A percentile compares a stretch with the other conserved stretches of the same genome.
Conservation (phyloP, 495 filamentous ascomycete species). For the Articulospora tetracladia region DNA sequence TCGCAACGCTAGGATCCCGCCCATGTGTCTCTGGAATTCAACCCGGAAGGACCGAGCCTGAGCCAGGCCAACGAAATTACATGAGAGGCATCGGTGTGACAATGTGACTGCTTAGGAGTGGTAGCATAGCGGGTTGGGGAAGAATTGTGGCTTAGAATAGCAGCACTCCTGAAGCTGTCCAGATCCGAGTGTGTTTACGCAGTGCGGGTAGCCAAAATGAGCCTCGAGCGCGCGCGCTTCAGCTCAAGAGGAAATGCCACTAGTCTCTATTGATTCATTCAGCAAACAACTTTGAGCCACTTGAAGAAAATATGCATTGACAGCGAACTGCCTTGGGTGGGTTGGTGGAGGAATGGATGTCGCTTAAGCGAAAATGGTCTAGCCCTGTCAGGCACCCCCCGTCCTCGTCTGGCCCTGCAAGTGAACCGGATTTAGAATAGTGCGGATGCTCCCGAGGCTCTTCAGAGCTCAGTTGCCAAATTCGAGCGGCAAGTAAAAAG, state of each 20-base stretch:
- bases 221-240: not conserved
- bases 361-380: not conserved
- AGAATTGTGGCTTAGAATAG: constrained; percentile 1
- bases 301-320: not conserved
- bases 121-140: no score
- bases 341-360: not conserved
- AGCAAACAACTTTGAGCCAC: not conserved
- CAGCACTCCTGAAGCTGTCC: not conserved
- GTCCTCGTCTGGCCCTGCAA: not conserved
- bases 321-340: not conserved
- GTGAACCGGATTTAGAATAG: not conserved
- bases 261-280: not conserved
- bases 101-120: no score
- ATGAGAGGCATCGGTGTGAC: no score
- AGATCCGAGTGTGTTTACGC: not conserved
- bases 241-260: not conserved
- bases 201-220: not conserved
- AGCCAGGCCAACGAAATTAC: not conserved
- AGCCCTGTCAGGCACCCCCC: not conserved
- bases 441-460: not conserved
- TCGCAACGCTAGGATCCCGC: not conserved
- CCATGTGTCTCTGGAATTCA: not conserved
- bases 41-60: not conserved
- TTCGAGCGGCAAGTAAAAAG: not conserved
- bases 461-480: not conserved